Evolutionary conservation across 805 yeast genomes (phyloP), one percentile per base, ranked within the genome.

Genomic region (Lipomyces yamadae): DNA sequence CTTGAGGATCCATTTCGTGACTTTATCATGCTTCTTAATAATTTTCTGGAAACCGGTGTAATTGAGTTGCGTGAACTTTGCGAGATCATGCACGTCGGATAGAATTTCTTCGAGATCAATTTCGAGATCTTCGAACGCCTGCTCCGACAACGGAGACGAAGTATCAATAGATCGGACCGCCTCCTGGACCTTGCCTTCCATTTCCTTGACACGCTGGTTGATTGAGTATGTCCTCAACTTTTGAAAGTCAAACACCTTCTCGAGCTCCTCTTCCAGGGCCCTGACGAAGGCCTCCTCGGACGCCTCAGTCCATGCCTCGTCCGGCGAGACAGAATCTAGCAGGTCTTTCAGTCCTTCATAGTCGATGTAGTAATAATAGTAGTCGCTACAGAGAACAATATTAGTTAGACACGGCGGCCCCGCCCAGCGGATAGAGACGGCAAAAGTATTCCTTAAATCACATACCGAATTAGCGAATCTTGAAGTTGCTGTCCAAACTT

Each of bases 31-130:
- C 79, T 95, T 95, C 81, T 95, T 95, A 76, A 95, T 86, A 73
- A 95, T 95, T 79, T 95, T 95, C 78, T 92, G 97, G 82, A 95
- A 95, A 1, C 99, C 99, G 29, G 97, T 93, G 81, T 95, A 95
- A 79, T 95, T 95, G 76, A 95, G 85, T 69, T 97, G 85, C 24
- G 97, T 86, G 78, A 91, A 95, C 77, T 94, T 94, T 71, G 97
- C 97, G 74, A 95, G 84, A 78, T 95, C 99, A 76, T 95, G 98
- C 56, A 95, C 97, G 79, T 93, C 98, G 30, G 98, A 97, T 78
- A 95, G 93, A 73, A 95, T 88, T 73, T 93, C 97, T 64, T 88
- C 84, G 66, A 90, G 79, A 72, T 89, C 93, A 67, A 88, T 90
- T 76, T 90, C 95, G 63, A 90, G 79, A 64, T 85, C 88, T 71